Evolutionary conservation across 1,139 yeast species (phyloP).

Genomic region (Blastobotrys arbuscula): DNA sequence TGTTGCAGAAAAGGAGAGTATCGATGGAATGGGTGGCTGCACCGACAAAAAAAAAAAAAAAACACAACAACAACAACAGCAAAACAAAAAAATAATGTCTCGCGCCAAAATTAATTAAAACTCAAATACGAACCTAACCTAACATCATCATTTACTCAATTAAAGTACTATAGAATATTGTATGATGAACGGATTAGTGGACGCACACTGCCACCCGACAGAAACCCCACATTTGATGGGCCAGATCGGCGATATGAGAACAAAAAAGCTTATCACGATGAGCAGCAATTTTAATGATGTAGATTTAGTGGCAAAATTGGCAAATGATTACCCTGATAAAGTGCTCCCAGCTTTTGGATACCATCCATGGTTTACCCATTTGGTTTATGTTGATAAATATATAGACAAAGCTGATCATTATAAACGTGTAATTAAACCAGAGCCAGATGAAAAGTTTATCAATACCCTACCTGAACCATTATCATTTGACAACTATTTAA

Average conservation of each 20-base stretch:
- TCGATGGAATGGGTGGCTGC: too few species aligned
- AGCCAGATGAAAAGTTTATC: slow-evolving; percentile 39
- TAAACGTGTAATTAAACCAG: slow-evolving; percentile 42
- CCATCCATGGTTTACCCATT: slow-evolving; percentile 87
- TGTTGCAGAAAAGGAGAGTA: too few species aligned
- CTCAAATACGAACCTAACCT: too few species aligned
- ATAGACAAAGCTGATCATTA: slow-evolving; percentile 45
- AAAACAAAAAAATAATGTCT: too few species aligned
- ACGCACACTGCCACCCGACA: slow-evolving; percentile 61
- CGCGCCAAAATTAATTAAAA: too few species aligned
- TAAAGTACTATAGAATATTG: neutral
- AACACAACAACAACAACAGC: too few species aligned
- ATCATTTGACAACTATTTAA: slow-evolving; percentile 39
- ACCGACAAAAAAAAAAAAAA: too few species aligned
- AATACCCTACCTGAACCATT: slow-evolving; percentile 58
- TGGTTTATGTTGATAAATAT: slow-evolving; percentile 38
- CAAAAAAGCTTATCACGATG: slow-evolving; percentile 32
- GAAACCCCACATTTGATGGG: slow-evolving; percentile 27
- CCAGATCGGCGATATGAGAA: slow-evolving; percentile 19
- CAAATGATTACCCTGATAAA: slow-evolving; percentile 28
- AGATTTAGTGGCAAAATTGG: slow-evolving; percentile 30
- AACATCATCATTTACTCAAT: too few species aligned
- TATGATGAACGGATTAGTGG: slow-evolving; percentile 32
- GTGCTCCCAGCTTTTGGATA: slow-evolving; percentile 68
- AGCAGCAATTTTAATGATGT: slow-evolving; percentile 37